Percentiles rank a stretch among this genome's conserved stretches.
These are phyloP conservation scores for Ordospora colligata DNA, from an alignment of 371 early-diverging fungal species.

Conservation along the genomic window DNA sequence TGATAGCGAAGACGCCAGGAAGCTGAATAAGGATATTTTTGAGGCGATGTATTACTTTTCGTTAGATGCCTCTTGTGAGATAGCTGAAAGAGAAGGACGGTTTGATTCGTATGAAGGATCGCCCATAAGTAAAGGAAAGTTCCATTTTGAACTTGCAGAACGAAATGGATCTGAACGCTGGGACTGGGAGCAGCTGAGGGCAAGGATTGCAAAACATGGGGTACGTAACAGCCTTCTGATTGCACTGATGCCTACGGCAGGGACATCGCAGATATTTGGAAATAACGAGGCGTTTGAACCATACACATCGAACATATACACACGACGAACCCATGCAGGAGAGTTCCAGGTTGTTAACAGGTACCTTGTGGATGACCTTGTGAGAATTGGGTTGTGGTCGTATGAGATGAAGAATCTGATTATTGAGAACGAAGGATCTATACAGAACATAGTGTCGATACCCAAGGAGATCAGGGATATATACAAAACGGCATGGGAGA, in stretches of 20 bases:
- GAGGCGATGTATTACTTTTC: slow-evolving; percentile 94
- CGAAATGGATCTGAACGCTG: slow-evolving; percentile 68
- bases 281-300: slow-evolving; percentile 98
- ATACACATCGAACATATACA: slow-evolving; percentile 91
- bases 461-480: slow-evolving; percentile 81
- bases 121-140: slow-evolving; percentile 77
- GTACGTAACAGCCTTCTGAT: slow-evolving; percentile 91
- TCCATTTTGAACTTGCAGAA: slow-evolving; percentile 89
- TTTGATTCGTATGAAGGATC: slow-evolving; percentile 81
- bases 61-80: slow-evolving; percentile 80
- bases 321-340: slow-evolving; percentile 89
- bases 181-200: slow-evolving; percentile 80
- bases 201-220: slow-evolving; percentile 73
- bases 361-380: slow-evolving; percentile 81
- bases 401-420: slow-evolving; percentile 87
- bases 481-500: slow-evolving; percentile 96
- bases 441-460: slow-evolving; percentile 72
- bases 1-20: slow-evolving; percentile 77
- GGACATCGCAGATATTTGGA: slow-evolving; percentile 92
- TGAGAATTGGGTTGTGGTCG: slow-evolving; percentile 82
- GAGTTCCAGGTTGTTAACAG: slow-evolving; percentile 98
- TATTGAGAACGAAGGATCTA: slow-evolving; percentile 80
- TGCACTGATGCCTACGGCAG: slow-evolving; percentile 98
- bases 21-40: slow-evolving; percentile 79
- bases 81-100: slow-evolving; percentile 72